Evolutionary conservation across 495 filamentous ascomycete species (phyloP), one percentile per base, ranked within the genome.

Genomic region (Bathelium albidoporum): DNA sequence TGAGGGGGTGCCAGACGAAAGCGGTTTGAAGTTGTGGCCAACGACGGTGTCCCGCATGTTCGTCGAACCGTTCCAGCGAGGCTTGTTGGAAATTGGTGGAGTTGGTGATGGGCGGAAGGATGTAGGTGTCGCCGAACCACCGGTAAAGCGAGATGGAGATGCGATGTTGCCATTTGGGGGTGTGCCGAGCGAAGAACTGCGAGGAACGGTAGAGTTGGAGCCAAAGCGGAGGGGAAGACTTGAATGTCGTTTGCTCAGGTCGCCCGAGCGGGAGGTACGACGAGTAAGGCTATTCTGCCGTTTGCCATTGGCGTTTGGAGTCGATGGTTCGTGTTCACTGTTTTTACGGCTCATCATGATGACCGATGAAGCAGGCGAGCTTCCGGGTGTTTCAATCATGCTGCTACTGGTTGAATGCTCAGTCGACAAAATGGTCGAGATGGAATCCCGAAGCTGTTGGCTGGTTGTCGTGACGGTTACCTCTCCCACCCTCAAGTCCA

Each of bases 321-420:
- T 70, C 2, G 61, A 49, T n/a, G 58, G 67, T 32, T 65, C 67
- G 18, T 72, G 62, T 10, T 70, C 67, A 49, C 69, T 72, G 67
- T 67, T 68, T 68, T 72, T 73, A 45, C 73, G 68, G 59, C 72
- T 73, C 68, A 66, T 68, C 22, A 70, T 62, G 20, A 93, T 80
- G 14, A 96, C 83, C 20, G 92, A 96, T 18, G 90, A 95, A 14
- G 94, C 90, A 28, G 94, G 94, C 3, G 93, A 96, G 77, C 84
- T 95, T 60, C 85, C 88, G 1, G 88, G 94, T 1, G 90, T 96
- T 60, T 89, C 90, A 58, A 83, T 77, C 31, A 84, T 81, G 72
- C 88, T 94, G 65, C 82, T 83, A 18, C 86, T 75, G 14, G 86
- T 83, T 0, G 91, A 94, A 66, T 85, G 84, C 70, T 97, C 94